Base-by-base conservation (phyloP, 1,284 basidiomycete genomes). In the Fistulina hepatica region DNA sequence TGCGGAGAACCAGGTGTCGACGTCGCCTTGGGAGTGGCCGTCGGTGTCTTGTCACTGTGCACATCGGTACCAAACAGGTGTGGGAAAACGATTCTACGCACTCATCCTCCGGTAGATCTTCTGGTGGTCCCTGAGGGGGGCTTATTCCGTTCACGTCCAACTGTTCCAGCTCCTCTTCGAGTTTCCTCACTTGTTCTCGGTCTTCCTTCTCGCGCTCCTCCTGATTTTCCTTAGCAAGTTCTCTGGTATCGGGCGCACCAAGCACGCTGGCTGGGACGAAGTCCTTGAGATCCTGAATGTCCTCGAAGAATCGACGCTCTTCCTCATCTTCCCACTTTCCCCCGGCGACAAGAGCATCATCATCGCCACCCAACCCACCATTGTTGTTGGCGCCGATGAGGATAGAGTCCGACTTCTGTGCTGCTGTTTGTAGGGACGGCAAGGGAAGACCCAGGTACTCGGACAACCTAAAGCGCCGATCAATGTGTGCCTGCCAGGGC, bases 251-350 rank as follows among this genome's bases (percentile, higher is more conserved):
- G 36, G 62, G 60, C 40, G 71, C 69, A n/a, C 91, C 92, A 12
- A 98, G 66, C 16, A 97, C 71, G 25, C 77, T 78, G 34, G 76
- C 79, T 0, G 95, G 95, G 0, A 97, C 89, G 42, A 91, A 84
- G 44, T 94, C 90, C 43, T 81, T 82, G 30, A 98, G 60, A 54
- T 98, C 94, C 37, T 89, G 74, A 22, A 97, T 66, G 45, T 97
- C 91, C 55, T 97, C 93, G 54, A 86, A 98, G 61, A 97, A 98
- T 35, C 81, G 70, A 27, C 85, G 72, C 55, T 97, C 92, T 59
- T 98, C 95, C 46, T 98, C 95, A 51, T 98, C 95, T 55, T 93
- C 90, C 95, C 95, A 99, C 52, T 97, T 94, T 3, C 89, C 84
- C 2, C 82, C 80, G 5, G 69, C 60, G 2, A 63, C 61, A 19